Evolutionary conservation across 1,139 yeast genomes (phyloP).

Genomic region (Hyphopichia pseudoburtonii): DNA sequence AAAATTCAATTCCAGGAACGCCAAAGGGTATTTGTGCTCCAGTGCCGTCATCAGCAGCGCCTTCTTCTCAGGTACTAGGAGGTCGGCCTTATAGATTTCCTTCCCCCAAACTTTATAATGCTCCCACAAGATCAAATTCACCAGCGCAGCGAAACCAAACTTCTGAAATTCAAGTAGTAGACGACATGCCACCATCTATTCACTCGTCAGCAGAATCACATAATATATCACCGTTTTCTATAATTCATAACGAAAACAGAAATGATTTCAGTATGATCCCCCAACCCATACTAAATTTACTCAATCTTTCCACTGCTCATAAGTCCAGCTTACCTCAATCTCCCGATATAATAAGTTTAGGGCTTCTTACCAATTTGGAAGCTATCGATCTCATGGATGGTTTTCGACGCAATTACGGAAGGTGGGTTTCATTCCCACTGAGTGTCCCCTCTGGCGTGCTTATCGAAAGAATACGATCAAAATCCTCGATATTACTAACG

Average conservation of each 20-base stretch:
- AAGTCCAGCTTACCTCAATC: constrained; percentile 3
- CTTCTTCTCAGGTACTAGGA: not conserved
- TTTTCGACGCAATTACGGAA: constrained; percentile 67
- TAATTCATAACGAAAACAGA: constrained; percentile 39
- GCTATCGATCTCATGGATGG: constrained; percentile 52
- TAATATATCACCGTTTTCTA: constrained; percentile 50
- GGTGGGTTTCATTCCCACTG: constrained; percentile 77
- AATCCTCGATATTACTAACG: constrained; percentile 64
- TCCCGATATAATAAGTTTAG: constrained; percentile 47
- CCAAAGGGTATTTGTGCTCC: constrained; percentile 2
- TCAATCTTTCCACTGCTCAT: constrained; percentile 23
- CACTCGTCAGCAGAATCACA: constrained; percentile 43
- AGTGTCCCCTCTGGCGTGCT: constrained; percentile 49
- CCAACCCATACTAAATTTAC: constrained; percentile 42
- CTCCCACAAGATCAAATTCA: constrained; percentile 2
- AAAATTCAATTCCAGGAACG: constrained; percentile 7
- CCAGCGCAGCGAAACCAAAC: not conserved
- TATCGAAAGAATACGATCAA: constrained; percentile 49
- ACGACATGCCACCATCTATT: constrained; percentile 24
- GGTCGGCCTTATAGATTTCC: constrained; percentile 1
- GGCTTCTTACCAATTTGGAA: constrained; percentile 51
- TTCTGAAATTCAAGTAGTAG: constrained; percentile 8
- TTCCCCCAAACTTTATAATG: not conserved
- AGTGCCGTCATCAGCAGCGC: not conserved
- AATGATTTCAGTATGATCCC: constrained; percentile 34